Conservation (phyloP, 1,139 yeast genomes). For the Pneumocystis murina region DNA sequence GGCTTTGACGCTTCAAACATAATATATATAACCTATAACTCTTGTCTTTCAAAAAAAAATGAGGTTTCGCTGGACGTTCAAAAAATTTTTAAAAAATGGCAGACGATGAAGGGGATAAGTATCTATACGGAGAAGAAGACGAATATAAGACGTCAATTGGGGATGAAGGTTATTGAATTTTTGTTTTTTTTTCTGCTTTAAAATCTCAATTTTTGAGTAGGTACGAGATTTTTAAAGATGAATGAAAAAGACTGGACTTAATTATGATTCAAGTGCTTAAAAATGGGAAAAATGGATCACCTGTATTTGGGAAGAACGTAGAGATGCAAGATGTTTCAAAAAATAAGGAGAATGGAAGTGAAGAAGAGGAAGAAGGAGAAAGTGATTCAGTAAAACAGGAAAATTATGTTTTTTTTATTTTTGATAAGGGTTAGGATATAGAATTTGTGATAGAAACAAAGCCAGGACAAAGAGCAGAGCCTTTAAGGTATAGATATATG, state of each 20-base stretch:
- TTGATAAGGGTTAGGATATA: constrained; percentile 32
- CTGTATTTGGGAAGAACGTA: background rate
- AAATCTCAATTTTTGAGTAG: constrained; percentile 2
- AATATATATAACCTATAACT: background rate
- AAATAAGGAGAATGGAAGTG: constrained; percentile 1
- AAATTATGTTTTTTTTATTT: background rate
- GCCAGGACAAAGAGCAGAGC: constrained; percentile 24
- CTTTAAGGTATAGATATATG: constrained; percentile 21
- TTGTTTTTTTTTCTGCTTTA: constrained; percentile 17
- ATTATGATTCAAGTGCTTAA: constrained; percentile 13
- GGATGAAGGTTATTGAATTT: constrained; percentile 17
- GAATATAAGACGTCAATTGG: background rate
- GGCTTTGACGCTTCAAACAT: constrained; percentile 4
- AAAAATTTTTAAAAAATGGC: background rate
- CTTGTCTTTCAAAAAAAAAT: constrained; percentile 1
- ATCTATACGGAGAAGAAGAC: constrained; percentile 59
- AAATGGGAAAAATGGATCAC: background rate
- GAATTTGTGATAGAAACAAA: constrained; percentile 47
- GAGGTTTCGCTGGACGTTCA: background rate
- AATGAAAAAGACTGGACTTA: constrained; percentile 16
- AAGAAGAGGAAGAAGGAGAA: constrained; percentile 20
- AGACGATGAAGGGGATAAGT: constrained; percentile 70
- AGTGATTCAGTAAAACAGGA: constrained; percentile 16
- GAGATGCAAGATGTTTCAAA: background rate
- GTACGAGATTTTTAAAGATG: constrained; percentile 16